phyloP scores from a whole-genome alignment of 345 rosid genomes.

The Salix suchowensis region DNA sequence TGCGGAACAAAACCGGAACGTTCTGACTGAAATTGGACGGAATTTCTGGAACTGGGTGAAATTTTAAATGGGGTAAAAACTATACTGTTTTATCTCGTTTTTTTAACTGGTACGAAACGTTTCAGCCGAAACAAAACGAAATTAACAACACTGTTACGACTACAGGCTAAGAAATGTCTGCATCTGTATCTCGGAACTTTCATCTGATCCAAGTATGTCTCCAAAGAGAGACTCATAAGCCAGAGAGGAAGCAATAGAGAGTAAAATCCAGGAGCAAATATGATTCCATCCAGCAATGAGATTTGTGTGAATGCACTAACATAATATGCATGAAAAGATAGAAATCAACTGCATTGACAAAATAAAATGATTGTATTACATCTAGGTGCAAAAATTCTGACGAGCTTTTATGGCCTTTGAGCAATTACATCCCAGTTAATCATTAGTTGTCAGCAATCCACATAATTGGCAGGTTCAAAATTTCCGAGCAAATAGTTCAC shows the following conservation, averaged over 20 bases:
- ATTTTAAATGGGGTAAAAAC: too few relatives aligned
- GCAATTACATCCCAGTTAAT: not conserved
- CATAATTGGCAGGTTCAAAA: conserved; percentile 23
- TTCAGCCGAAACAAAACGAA: too few relatives aligned
- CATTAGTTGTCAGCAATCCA: not conserved
- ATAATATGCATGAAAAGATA: not conserved
- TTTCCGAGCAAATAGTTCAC: conserved; percentile 62
- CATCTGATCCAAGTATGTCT: not conserved
- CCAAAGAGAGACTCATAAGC: not conserved
- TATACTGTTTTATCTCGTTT: too few relatives aligned
- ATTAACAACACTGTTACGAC: too few relatives aligned
- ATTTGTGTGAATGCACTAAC: not conserved
- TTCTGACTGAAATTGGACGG: too few relatives aligned
- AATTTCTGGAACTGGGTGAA: too few relatives aligned
- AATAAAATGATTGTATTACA: not conserved
- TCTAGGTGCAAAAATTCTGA: not conserved
- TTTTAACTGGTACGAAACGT: too few relatives aligned
- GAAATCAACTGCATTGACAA: not conserved
- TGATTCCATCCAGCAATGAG: not conserved
- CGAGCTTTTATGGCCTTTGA: not conserved
- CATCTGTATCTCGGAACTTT: not conserved
- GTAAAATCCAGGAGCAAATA: not conserved
- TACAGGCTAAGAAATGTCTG: not conserved
- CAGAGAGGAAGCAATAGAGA: not conserved
- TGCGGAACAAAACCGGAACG: fast-evolving